Conservation (phyloP, 2,329 filamentous ascomycete species). For the Orbilia blumenaviensis region DNA sequence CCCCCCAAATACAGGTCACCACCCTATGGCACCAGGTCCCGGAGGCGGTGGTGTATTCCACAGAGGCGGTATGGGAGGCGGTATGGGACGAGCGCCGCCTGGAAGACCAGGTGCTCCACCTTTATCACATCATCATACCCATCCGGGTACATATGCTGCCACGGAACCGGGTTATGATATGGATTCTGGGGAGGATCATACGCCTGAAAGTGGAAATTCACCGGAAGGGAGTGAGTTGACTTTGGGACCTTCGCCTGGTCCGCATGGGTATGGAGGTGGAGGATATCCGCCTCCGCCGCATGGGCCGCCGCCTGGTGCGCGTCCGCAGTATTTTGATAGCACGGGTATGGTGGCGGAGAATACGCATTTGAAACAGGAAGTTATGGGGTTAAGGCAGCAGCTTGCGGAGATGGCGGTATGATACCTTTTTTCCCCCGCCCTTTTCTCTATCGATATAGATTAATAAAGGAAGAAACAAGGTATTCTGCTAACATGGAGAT, state of each 20-base stretch:
- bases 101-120: conserved; percentile 19
- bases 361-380: conserved; percentile 29
- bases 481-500: neutral
- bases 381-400: conserved; percentile 6
- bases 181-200: conserved; percentile 47
- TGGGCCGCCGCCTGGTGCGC: conserved; percentile 6
- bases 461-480: no score
- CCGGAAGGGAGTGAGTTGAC: conserved; percentile 46
- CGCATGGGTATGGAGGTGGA: conserved; percentile 31
- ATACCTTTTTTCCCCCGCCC: neutral
- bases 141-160: conserved; percentile 40
- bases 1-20: conserved; percentile 23
- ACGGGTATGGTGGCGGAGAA: conserved; percentile 28
- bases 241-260: conserved; percentile 17
- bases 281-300: conserved; percentile 15
- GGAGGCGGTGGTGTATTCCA: conserved; percentile 20
- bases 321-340: conserved; percentile 19
- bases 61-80: conserved; percentile 5
- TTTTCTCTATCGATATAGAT: neutral
- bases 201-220: conserved; percentile 48
- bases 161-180: conserved; percentile 47
- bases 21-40: conserved; percentile 17
- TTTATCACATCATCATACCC: conserved; percentile 42
- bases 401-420: conserved; percentile 34
- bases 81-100: neutral